Conservation (phyloP, 495 filamentous ascomycete species). For the Elasticomyces elasticus region DNA sequence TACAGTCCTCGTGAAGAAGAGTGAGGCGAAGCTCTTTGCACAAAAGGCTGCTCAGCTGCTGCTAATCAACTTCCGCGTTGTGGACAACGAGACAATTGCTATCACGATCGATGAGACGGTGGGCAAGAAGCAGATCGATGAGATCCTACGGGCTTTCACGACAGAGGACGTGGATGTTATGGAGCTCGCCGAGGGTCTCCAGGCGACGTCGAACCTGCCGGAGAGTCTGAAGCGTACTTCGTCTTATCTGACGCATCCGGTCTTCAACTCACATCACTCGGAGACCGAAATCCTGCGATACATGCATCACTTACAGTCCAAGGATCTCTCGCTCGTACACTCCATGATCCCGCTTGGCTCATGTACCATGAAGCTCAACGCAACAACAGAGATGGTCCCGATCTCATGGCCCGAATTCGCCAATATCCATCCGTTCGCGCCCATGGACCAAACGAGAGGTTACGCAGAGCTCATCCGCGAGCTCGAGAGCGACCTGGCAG, state of each 20-base stretch:
- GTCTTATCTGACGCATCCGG: constrained; percentile 75
- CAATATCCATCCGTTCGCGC: constrained; percentile 76
- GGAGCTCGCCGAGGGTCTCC: constrained; percentile 27
- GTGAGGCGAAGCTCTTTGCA: constrained; percentile 34
- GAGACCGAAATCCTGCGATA: constrained; percentile 94
- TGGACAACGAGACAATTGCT: constrained; percentile 51
- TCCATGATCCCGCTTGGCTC: constrained; percentile 99
- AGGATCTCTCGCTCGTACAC: constrained; percentile 88
- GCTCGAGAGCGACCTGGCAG: constrained; percentile 64
- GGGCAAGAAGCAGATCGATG: constrained; percentile 48
- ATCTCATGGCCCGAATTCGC: constrained; percentile 79
- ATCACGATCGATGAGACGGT: constrained; percentile 70
- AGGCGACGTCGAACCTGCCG: constrained; percentile 10
- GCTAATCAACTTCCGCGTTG: constrained; percentile 53
- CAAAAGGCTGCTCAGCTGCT: constrained; percentile 42
- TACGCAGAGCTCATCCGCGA: constrained; percentile 61
- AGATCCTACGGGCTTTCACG: constrained; percentile 44
- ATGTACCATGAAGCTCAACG: constrained; percentile 99
- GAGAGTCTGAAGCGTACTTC: constrained; percentile 57
- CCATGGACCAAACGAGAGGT: constrained; percentile 51
- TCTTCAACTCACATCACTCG: constrained; percentile 95
- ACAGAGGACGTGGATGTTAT: constrained; percentile 25
- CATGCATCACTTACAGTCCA: constrained; percentile 88
- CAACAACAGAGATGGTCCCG: constrained; percentile 86
- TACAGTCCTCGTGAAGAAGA: constrained; percentile 62